A percentile compares a stretch with the other conserved stretches of the same genome.
Conservation (phyloP, 805 yeast species). For the Yarrowia sp. region DNA sequence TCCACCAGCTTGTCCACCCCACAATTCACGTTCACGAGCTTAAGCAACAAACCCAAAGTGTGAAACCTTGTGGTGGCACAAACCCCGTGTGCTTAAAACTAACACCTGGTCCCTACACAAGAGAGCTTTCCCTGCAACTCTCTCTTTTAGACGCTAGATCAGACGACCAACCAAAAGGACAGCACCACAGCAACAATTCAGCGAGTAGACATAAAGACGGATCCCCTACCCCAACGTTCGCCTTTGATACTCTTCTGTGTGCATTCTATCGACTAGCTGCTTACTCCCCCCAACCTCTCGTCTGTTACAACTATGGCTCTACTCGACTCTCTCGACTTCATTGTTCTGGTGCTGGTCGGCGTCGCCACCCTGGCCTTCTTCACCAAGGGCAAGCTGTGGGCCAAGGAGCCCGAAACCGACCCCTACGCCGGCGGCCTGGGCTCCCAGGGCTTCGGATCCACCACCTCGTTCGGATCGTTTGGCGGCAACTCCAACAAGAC, state of each 20-base stretch:
- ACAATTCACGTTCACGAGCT: constrained; percentile 37
- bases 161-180: constrained; percentile 25
- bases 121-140: constrained; percentile 13
- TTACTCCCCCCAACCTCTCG: neutral
- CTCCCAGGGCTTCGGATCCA: constrained; percentile 41
- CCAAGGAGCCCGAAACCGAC: constrained; percentile 46
- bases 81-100: constrained; percentile 28
- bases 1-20: constrained; percentile 3
- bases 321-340: constrained; percentile 73
- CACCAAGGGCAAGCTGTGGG: constrained; percentile 66
- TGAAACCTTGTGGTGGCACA: constrained; percentile 28
- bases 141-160: constrained; percentile 30
- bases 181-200: neutral
- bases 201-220: neutral
- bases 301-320: constrained; percentile 39
- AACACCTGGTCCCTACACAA: constrained; percentile 1
- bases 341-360: constrained; percentile 69
- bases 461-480: constrained; percentile 43
- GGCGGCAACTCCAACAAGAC: constrained; percentile 41
- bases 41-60: constrained; percentile 17
- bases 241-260: too few relatives aligned
- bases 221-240: too few relatives aligned
- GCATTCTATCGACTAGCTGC: too few relatives aligned
- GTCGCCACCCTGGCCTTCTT: constrained; percentile 71
- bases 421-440: constrained; percentile 43